Evolutionary conservation across 2,329 filamentous ascomycete species (phyloP), one percentile per base, ranked within the genome.

Genomic region (Xylariaceae sp.): DNA sequence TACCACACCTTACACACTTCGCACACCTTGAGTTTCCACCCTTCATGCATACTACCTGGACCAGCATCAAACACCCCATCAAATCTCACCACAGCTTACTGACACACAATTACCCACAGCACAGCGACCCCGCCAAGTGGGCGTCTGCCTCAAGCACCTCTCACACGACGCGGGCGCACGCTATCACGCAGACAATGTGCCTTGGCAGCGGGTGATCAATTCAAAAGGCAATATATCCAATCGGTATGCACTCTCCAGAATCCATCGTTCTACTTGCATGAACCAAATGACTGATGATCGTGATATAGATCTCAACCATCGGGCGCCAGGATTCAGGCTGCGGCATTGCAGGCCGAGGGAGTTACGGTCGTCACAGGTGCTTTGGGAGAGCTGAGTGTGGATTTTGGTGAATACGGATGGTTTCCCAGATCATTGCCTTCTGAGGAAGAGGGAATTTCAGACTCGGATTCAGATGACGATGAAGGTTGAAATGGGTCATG

Each of bases 201-300:
- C 92, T 0, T 97, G 92, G 92, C 92, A 97, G 73, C 77, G 94
- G 50, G 89, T 97, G 52, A 87, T 97, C 65, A 96, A 92, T 67
- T 74, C 89, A 12, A 92, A 88, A 69, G 91, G 92, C 18, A 75
- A 82, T 51, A 95, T 97, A 58, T 95, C 90, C 40, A 87, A 87
- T 7, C 82, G 91, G 89, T 92, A 43, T 5, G 33, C 30, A 12
- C 11, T 31, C 5, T 38, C 12, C 2, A 2, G 19, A n/a, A 14
- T 45, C 30, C 17, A 5, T n/a, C n/a, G 12, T 41, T 18, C 11
- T 42, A 14, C n/a, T 22, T 31, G n/a, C 17, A 22, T 19, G 18
- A 14, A 30, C 10, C 40, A 10, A 17, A 18, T 27, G 5, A 15
- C 39, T 33, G 27, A 50, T 44, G 44, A 14, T 49, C 9, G 42